A percentile compares a stretch with the other conserved stretches of the same genome.
These are phyloP conservation scores for Penicillium frequentans DNA, from an alignment of 2,329 filamentous ascomycete species.

Conservation along the genomic window DNA sequence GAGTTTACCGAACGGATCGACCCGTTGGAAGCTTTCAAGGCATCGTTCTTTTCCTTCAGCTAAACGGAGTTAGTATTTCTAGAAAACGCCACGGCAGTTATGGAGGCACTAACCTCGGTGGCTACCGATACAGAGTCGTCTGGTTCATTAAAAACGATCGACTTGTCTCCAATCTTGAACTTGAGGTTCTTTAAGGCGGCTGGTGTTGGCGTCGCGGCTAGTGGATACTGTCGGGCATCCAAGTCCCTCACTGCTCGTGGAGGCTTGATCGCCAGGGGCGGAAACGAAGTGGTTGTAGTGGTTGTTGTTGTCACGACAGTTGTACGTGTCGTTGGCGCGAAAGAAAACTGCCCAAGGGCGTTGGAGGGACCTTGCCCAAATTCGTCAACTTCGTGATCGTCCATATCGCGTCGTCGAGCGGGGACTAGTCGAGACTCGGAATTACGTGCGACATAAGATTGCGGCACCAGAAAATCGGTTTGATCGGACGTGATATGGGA, in stretches of 20 bases:
- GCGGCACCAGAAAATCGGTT: conserved; percentile 13
- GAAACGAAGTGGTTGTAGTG: conserved; percentile 77
- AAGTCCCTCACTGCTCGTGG: conserved; percentile 69
- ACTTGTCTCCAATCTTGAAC: conserved; percentile 66
- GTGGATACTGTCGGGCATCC: conserved; percentile 85
- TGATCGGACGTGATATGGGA: conserved; percentile 5
- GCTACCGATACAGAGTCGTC: conserved; percentile 57
- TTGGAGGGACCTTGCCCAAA: conserved; percentile 26
- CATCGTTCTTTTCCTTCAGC: conserved; percentile 46
- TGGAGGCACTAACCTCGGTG: conserved; percentile 49
- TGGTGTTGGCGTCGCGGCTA: conserved; percentile 81
- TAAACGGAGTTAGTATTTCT: conserved; percentile 25
- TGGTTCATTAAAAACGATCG: conserved; percentile 63
- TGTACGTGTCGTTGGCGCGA: conserved; percentile 63
- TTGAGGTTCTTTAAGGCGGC: conserved; percentile 73
- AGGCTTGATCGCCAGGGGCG: conserved; percentile 76
- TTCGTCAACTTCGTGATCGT: conserved; percentile 25
- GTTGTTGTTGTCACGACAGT: conserved; percentile 85
- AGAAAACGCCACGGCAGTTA: background rate
- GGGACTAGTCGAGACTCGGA: conserved; percentile 15
- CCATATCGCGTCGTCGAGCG: conserved; percentile 27
- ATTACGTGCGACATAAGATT: conserved; percentile 12
- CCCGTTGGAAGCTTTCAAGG: conserved; percentile 49
- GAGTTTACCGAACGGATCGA: conserved; percentile 47
- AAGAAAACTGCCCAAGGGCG: conserved; percentile 61